Evolutionary conservation across 1,139 yeast species (phyloP), one percentile per base, ranked within the genome.

Genomic region (Hyphopichia fennica): DNA sequence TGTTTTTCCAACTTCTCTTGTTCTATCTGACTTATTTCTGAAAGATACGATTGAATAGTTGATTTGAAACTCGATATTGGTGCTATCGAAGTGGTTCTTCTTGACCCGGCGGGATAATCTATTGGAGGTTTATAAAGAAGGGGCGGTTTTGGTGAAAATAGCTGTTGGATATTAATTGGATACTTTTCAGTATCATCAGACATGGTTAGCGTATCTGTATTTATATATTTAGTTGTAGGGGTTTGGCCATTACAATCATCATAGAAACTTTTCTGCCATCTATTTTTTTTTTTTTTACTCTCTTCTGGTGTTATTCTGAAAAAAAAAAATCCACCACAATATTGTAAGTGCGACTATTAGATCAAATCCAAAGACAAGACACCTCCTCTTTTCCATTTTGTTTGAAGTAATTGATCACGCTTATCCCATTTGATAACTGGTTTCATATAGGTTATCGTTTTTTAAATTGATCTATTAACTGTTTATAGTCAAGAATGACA

Each of bases 141-240:
- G n/a, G 95, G 95, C 4, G 86, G 83, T 41, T 80, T 71, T 4
- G 95, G 87, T 23, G 75, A 75, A 57, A 89, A 89, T 36, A 88
- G 75, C 54, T 75, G 73, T 41, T 82, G 79, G 37, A 87, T 79
- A 49, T 77, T 79, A 1, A 78, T 69, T 1, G 96, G 91, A 49
- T 83, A 82, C 57, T 79, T 81, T 39, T 69, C 73, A 30, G 61
- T 53, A 23, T 62, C 54, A 37, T 57, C 62, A 19, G 50, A 41
- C 57, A 25, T 25, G n/a, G n/a, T n/a, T n/a, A n/a, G n/a, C n/a
- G n/a, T n/a, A n/a, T n/a, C n/a, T n/a, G n/a, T n/a, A n/a, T n/a
- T n/a, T n/a, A n/a, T n/a, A n/a, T n/a, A n/a, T n/a, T n/a, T n/a
- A n/a, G n/a, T n/a, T n/a, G n/a, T n/a, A n/a, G n/a, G n/a, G n/a